Conservation (phyloP, 1,139 yeast genomes). For the Pichia cactophila region DNA sequence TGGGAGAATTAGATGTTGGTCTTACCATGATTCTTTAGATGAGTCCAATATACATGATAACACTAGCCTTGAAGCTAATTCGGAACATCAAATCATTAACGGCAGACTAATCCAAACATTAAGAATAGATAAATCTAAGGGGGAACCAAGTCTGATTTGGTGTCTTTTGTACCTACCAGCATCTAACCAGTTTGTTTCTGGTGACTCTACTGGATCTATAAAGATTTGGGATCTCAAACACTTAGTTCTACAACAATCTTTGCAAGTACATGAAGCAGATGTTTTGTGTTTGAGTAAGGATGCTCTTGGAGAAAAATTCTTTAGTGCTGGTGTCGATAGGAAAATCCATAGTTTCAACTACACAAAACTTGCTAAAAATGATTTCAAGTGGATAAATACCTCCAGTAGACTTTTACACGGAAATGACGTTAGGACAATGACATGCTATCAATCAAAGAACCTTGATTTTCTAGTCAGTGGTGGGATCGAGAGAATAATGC, state of each 20-base stretch:
- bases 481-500: constrained; percentile 80
- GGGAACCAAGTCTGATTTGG: constrained; percentile 71
- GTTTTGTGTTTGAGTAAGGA: constrained; percentile 70
- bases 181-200: constrained; percentile 71
- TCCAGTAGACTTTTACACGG: constrained; percentile 77
- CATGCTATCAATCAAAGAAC: constrained; percentile 61
- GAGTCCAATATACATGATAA: neutral
- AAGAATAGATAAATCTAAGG: constrained; percentile 52
- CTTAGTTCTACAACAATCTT: constrained; percentile 72
- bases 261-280: constrained; percentile 86
- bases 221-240: constrained; percentile 86
- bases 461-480: constrained; percentile 73
- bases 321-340: constrained; percentile 91
- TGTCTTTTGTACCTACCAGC: constrained; percentile 58
- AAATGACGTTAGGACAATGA: constrained; percentile 80
- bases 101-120: constrained; percentile 31
- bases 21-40: constrained; percentile 18
- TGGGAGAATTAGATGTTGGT: constrained; percentile 86
- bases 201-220: constrained; percentile 92
- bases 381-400: constrained; percentile 68
- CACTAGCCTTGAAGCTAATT: constrained; percentile 3
- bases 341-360: constrained; percentile 68
- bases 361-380: constrained; percentile 22
- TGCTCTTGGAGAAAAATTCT: constrained; percentile 53
- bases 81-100: constrained; percentile 14